Percentiles rank a stretch among this genome's conserved stretches.
phyloP scores from a whole-genome alignment of 768 basidiomycete genomes.

The Calocera cornea region DNA sequence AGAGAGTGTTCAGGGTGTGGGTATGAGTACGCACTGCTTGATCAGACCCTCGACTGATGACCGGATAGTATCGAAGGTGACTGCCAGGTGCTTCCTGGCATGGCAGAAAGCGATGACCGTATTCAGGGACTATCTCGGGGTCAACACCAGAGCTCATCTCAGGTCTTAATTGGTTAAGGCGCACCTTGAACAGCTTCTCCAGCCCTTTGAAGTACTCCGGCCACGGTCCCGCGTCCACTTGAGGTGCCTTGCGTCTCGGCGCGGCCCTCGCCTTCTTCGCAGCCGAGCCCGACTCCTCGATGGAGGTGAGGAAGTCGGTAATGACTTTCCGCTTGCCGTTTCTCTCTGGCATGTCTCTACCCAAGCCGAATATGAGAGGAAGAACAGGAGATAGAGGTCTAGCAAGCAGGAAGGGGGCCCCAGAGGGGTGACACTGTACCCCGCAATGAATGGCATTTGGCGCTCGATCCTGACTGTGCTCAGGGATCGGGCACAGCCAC shows the following conservation, averaged over 20 bases:
- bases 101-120: conserved; percentile 81
- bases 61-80: conserved; percentile 61
- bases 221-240: conserved; percentile 28
- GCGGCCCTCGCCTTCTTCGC: conserved; percentile 8
- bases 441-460: neutral
- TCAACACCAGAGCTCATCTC: neutral
- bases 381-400: neutral
- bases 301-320: neutral
- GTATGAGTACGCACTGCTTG: conserved; percentile 41
- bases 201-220: conserved; percentile 51
- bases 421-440: neutral
- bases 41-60: conserved; percentile 69
- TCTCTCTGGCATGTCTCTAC: neutral
- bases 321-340: conserved; percentile 13
- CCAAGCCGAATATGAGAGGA: neutral
- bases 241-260: neutral
- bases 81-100: conserved; percentile 63
- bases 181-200: conserved; percentile 47
- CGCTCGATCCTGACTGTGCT: neutral
- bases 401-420: neutral
- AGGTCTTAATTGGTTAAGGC: neutral
- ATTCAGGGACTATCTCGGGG: conserved; percentile 52
- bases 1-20: neutral
- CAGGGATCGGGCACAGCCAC: conserved; percentile 2
- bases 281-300: neutral